Percentiles rank a stretch among this genome's conserved stretches.
Conservation (phyloP, 2,329 filamentous ascomycete species). For the Fusarium marasasianum region DNA sequence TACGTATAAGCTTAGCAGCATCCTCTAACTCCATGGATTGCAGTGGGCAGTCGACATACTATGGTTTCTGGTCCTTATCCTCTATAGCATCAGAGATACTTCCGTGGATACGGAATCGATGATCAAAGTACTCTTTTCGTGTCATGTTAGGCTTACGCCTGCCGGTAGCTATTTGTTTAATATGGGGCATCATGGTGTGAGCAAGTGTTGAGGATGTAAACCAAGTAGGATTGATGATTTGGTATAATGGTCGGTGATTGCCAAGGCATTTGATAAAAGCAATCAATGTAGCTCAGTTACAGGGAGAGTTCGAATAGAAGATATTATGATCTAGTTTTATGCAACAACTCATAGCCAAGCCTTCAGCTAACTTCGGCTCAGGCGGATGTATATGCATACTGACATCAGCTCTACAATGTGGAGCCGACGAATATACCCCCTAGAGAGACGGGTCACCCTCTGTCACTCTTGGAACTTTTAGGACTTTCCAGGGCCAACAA, state of each 20-base stretch:
- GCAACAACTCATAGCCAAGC: not conserved
- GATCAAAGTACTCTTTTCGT: not conserved
- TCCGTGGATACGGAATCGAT: not conserved
- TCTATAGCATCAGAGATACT: not conserved
- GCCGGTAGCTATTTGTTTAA: not conserved
- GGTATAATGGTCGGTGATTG: not conserved
- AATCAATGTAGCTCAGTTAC: not conserved
- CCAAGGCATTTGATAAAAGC: no score
- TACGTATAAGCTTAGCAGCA: not conserved
- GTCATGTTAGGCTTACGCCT: not conserved
- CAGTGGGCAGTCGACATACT: not conserved
- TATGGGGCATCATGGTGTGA: not conserved
- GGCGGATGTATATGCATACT: not conserved
- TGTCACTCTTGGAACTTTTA: no score
- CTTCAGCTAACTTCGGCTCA: not conserved
- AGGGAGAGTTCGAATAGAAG: not conserved
- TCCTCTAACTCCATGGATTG: not conserved
- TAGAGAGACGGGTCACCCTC: no score
- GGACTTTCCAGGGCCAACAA: no score
- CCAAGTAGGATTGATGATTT: not conserved
- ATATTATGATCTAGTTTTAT: no score
- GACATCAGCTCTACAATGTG: not conserved
- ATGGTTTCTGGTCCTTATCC: not conserved
- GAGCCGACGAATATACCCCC: not conserved
- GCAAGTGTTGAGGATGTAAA: not conserved